A percentile compares a stretch with the other conserved stretches of the same genome.
These are phyloP conservation scores for Balansia obtecta DNA, from an alignment of 2,329 filamentous ascomycete species.

Conservation along the genomic window DNA sequence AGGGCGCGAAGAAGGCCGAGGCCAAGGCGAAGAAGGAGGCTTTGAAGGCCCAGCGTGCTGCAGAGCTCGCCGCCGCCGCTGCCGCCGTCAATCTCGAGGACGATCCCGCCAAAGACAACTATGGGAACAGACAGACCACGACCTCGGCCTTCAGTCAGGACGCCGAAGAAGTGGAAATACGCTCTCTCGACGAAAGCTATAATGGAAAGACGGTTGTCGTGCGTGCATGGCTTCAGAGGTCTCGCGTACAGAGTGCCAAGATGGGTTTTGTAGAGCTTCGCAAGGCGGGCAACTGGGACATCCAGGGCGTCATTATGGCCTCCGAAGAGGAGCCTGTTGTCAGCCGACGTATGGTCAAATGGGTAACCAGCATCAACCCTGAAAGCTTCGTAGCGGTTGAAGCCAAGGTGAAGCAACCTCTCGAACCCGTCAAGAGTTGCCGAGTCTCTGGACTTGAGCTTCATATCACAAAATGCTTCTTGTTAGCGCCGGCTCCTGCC, in stretches of 20 bases:
- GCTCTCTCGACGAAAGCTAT: slow-evolving; percentile 49
- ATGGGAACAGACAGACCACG: slow-evolving; percentile 44
- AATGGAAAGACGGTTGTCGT: slow-evolving; percentile 62
- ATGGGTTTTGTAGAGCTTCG: slow-evolving; percentile 76
- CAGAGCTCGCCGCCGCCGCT: slow-evolving; percentile 59
- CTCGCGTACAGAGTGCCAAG: slow-evolving; percentile 41
- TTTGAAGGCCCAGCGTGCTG: slow-evolving; percentile 58
- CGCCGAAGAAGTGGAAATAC: slow-evolving; percentile 46
- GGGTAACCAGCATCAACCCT: slow-evolving; percentile 58
- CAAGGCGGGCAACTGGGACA: slow-evolving; percentile 55
- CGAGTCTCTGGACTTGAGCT: slow-evolving; percentile 71
- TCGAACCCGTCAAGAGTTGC: slow-evolving; percentile 80
- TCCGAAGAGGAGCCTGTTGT: slow-evolving; percentile 46
- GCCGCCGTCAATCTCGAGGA: slow-evolving; percentile 49
- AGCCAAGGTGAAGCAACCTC: slow-evolving; percentile 66
- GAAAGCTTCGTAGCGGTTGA: slow-evolving; percentile 79
- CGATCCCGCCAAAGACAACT: slow-evolving; percentile 63
- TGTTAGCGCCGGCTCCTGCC: slow-evolving; percentile 52
- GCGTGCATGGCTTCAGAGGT: slow-evolving; percentile 44
- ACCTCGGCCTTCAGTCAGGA: slow-evolving; percentile 17
- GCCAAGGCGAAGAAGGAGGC: slow-evolving; percentile 83
- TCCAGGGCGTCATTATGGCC: slow-evolving; percentile 65
- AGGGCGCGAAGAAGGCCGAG: slow-evolving; percentile 72
- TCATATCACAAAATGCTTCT: slow-evolving; percentile 75
- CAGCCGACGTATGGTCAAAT: slow-evolving; percentile 90